Evolutionary conservation across 805 yeast species (phyloP), one percentile per base, ranked within the genome.

Genomic region (Hanseniaspora meyeri): DNA sequence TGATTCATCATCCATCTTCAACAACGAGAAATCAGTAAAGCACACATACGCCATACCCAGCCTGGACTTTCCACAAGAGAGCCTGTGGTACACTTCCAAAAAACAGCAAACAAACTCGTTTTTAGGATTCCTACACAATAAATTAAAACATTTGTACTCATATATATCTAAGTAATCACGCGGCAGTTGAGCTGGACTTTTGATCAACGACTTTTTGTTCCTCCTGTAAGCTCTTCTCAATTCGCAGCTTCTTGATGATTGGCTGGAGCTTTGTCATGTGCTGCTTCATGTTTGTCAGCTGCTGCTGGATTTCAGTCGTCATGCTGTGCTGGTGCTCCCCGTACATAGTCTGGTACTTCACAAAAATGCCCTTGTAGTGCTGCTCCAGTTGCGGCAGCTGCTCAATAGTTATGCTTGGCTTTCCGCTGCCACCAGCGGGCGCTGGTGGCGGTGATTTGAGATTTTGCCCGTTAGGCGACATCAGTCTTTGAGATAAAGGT

Each of bases 181-280:
- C 49, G 17, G 49, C 34, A 11, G 49, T 16, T 46, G 49, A 46
- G 31, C 27, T 46, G 34, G 39, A 32, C 32, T 46, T 46, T 20
- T 17, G 39, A 34, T 46, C 49, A 46, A 46, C 40, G 19, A 31
- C 29, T 5, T 24, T 31, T 16, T 46, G 29, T 32, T 46, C 39
- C n/a, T 46, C 49, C 12, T 46, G 51, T 9, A 37, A 16, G 3
- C 38, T 31, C 29, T 51, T 51, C 11, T 47, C 47, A 5, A 42
- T 32, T 19, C 57, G n/a, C 29, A 53, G 19, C 24, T 53, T 45
- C 24, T 53, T 53, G 11, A 53, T 53, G 11, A 46, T 42, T 1
- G 50, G 50, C 11, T 53, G 57, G 19, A 53, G 51, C 39, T 53
- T 53, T 4, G 50, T 39, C 32, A 53, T 31, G 29, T 53, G 49